Evolutionary conservation across 2,329 filamentous ascomycete genomes (phyloP).

Genomic region (Rhexocercosporidium sp.): DNA sequence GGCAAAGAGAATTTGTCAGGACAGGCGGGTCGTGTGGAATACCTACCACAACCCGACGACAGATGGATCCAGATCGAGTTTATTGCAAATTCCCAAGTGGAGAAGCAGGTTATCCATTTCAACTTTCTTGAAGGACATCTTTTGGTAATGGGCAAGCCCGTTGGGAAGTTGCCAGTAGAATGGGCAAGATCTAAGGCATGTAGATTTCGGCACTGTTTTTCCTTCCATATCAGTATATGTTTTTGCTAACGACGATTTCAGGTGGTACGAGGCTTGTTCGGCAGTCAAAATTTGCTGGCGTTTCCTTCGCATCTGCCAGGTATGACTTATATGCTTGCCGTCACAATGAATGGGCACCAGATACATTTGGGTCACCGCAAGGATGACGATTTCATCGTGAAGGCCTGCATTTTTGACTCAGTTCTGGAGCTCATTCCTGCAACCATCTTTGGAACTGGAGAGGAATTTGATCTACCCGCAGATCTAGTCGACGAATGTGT

Average conservation of each 20-base stretch:
- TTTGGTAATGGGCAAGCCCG: constrained; percentile 52
- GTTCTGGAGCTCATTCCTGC: constrained; percentile 46
- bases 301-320: constrained; percentile 56
- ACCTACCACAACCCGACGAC: constrained; percentile 36
- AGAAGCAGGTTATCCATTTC: constrained; percentile 51
- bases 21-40: constrained; percentile 32
- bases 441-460: constrained; percentile 36
- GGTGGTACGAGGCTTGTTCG: constrained; percentile 59
- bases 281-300: constrained; percentile 54
- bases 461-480: constrained; percentile 54
- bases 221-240: background rate
- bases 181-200: constrained; percentile 40
- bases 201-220: background rate
- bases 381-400: constrained; percentile 47
- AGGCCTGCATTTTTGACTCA: constrained; percentile 40
- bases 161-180: constrained; percentile 58
- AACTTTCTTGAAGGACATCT: constrained; percentile 54
- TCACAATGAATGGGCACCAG: constrained; percentile 45
- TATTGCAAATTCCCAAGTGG: constrained; percentile 41
- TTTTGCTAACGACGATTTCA: constrained; percentile 23
- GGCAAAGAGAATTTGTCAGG: constrained; percentile 29
- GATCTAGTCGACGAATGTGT: constrained; percentile 56
- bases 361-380: constrained; percentile 61
- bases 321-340: constrained; percentile 55
- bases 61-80: constrained; percentile 45